phyloP scores from a whole-genome alignment of 345 rosid species.

The Mercurialis annua region DNA sequence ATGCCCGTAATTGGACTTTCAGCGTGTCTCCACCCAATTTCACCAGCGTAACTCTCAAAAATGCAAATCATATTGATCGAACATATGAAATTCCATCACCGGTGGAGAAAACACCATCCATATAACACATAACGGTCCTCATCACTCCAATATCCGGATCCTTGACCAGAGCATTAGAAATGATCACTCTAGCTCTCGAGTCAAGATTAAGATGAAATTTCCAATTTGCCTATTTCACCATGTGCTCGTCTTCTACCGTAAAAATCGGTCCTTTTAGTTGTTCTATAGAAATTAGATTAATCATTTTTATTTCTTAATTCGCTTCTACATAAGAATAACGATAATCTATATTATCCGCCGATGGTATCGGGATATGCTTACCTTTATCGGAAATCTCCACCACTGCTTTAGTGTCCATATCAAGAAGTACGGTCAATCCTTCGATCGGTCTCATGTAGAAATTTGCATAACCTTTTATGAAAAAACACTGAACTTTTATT shows the following conservation, averaged over 20 bases:
- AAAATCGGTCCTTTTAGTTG: slow-evolving; percentile 88
- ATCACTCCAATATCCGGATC: slow-evolving; percentile 59
- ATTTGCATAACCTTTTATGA: slow-evolving; percentile 61
- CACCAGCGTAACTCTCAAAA: slow-evolving; percentile 81
- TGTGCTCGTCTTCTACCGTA: slow-evolving; percentile 47
- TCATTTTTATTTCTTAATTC: slow-evolving; percentile 18
- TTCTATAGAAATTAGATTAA: slow-evolving; percentile 78
- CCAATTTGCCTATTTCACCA: slow-evolving; percentile 92
- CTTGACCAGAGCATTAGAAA: slow-evolving; percentile 58
- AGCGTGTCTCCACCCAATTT: slow-evolving; percentile 79
- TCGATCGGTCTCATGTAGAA: slow-evolving; percentile 97
- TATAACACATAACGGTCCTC: slow-evolving; percentile 72
- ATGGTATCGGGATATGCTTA: slow-evolving; percentile 67
- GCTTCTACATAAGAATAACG: slow-evolving; percentile 34
- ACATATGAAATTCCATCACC: slow-evolving; percentile 68
- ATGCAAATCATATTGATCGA: slow-evolving; percentile 72
- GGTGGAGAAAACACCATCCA: slow-evolving; percentile 80
- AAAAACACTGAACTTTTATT: slow-evolving; percentile 85
- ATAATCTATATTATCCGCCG: slow-evolving; percentile 72
- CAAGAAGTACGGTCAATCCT: slow-evolving; percentile 75
- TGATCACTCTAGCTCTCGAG: slow-evolving; percentile 65
- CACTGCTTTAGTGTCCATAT: slow-evolving; percentile 65
- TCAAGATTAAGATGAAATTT: slow-evolving; percentile 78
- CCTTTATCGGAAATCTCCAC: slow-evolving; percentile 66
- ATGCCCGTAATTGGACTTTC: slow-evolving; percentile 69